phyloP scores from a whole-genome alignment of 75 land plant genomes.

The Adiantum capillusveneris region DNA sequence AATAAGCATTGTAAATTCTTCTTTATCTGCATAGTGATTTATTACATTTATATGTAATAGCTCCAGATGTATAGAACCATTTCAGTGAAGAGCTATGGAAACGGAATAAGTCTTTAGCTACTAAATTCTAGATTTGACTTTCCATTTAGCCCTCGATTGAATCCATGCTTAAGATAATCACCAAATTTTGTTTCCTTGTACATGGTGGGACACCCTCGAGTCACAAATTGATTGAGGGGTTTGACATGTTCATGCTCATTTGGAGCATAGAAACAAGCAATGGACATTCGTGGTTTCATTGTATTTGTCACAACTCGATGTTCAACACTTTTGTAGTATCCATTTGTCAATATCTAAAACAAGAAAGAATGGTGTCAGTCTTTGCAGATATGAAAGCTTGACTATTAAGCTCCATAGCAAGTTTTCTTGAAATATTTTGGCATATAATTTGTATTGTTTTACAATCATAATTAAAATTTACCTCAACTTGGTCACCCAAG shows the following conservation, averaged over 20 bases:
- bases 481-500: constrained; percentile 54
- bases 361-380: not conserved
- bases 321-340: constrained; percentile 37
- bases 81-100: too few species aligned
- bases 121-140: constrained; percentile 16
- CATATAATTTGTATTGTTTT: not conserved
- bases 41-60: too few species aligned
- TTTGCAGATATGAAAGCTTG: not conserved
- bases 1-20: too few species aligned
- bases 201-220: constrained; percentile 16
- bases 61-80: too few species aligned
- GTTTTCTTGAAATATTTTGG: not conserved
- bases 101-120: too few species aligned
- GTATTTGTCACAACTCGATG: constrained; percentile 33
- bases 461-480: not conserved
- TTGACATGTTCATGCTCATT: constrained; percentile 6
- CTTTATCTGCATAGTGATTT: too few species aligned
- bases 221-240: constrained; percentile 35
- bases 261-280: constrained; percentile 27
- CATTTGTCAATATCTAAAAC: constrained; percentile 35
- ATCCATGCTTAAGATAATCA: constrained; percentile 10
- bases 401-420: not conserved
- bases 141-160: constrained; percentile 19
- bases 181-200: constrained; percentile 23
- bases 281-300: constrained; percentile 27